A percentile compares a stretch with the other conserved stretches of the same genome.
These are phyloP conservation scores for Kwoniella newhampshirensis DNA, from an alignment of 768 basidiomycete genomes.

Conservation along the genomic window DNA sequence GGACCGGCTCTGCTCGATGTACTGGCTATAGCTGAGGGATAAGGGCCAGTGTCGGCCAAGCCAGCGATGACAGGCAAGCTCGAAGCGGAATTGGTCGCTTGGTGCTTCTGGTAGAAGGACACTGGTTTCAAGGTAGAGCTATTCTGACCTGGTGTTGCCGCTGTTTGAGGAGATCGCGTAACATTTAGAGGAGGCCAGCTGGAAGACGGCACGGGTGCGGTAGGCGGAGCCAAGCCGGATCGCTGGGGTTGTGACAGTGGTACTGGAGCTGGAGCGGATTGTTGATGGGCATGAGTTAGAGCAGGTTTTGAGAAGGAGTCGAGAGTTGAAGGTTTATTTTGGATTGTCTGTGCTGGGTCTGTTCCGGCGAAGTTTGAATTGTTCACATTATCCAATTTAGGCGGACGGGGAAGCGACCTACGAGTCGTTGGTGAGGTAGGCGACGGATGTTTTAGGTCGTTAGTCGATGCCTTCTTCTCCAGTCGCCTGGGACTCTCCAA, in stretches of 20 bases:
- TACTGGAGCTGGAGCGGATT: not conserved
- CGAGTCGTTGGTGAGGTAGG: constrained; percentile 28
- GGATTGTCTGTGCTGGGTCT: constrained; percentile 1
- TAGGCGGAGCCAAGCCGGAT: constrained; percentile 8
- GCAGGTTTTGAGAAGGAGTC: not conserved
- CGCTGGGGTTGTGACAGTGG: not conserved
- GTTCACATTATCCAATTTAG: constrained; percentile 8
- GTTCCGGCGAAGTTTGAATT: not conserved
- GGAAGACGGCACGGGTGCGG: constrained; percentile 17
- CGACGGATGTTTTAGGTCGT: constrained; percentile 20
- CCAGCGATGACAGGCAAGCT: constrained; percentile 40
- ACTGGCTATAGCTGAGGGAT: constrained; percentile 21
- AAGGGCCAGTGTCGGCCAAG: constrained; percentile 44
- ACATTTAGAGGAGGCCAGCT: constrained; percentile 21
- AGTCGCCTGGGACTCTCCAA: constrained; percentile 18
- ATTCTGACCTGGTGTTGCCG: not conserved
- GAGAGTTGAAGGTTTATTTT: not conserved
- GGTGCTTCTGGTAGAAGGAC: constrained; percentile 19
- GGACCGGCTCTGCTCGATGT: constrained; percentile 14
- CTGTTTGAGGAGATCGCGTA: constrained; percentile 3
- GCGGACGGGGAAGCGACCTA: constrained; percentile 42
- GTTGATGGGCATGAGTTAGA: not conserved
- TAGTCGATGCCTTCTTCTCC: constrained; percentile 30
- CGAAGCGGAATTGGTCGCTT: constrained; percentile 38
- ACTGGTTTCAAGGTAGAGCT: constrained; percentile 5